Evolutionary conservation across 2,329 filamentous ascomycete species (phyloP).

Genomic region (Triangularia setosa): DNA sequence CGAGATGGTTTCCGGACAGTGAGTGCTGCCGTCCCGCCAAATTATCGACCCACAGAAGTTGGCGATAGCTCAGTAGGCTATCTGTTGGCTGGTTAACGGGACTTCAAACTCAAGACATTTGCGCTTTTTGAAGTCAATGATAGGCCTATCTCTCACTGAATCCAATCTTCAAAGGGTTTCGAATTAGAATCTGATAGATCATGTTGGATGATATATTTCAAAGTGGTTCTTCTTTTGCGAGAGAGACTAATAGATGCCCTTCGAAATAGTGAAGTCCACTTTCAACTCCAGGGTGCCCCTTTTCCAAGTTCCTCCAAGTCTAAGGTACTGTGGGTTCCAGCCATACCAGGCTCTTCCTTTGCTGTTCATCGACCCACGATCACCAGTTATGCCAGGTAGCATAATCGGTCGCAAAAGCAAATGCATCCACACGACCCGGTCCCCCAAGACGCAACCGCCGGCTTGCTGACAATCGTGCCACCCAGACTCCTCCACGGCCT

Average conservation of each 20-base stretch:
- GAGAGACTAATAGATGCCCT: neutral
- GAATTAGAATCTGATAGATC: neutral
- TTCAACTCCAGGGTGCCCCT: neutral
- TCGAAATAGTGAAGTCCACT: neutral
- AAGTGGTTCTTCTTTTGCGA: neutral
- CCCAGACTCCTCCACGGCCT: constrained; percentile 1
- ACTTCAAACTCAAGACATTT: too few species aligned
- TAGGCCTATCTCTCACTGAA: too few species aligned
- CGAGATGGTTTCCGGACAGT: neutral
- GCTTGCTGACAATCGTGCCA: constrained; percentile 1
- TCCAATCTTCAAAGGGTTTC: too few species aligned
- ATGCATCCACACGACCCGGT: constrained; percentile 11
- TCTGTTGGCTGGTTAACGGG: neutral
- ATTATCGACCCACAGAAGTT: neutral
- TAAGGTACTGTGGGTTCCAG: neutral
- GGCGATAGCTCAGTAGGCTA: neutral
- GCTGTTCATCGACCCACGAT: neutral
- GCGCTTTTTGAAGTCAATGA: too few species aligned
- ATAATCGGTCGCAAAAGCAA: constrained; percentile 13
- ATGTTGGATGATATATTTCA: neutral
- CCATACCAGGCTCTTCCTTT: neutral
- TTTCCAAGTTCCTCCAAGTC: too few species aligned
- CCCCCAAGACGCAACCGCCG: constrained; percentile 13
- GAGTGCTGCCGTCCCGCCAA: neutral
- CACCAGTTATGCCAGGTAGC: constrained; percentile 20